These are phyloP conservation scores for Aegilops speltoides DNA, from an alignment of 176 grass and related monocot genomes.

Conservation along the genomic window DNA sequence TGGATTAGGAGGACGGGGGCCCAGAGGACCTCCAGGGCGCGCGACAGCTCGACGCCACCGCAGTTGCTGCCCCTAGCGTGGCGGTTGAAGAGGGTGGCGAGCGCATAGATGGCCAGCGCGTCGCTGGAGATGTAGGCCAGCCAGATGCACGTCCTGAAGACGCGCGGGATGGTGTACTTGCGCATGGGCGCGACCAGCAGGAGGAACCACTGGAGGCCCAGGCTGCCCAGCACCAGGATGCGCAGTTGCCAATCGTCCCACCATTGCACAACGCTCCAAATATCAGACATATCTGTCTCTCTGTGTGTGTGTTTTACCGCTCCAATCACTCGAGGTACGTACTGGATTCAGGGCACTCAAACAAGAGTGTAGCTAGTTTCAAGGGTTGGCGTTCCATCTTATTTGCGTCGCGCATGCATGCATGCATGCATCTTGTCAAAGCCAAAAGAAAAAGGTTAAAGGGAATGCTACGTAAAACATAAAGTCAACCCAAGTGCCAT, in stretches of 20 bases:
- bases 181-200: background rate
- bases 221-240: slow-evolving; percentile 7
- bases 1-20: slow-evolving; percentile 10
- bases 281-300: background rate
- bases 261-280: background rate
- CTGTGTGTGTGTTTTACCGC: too few relatives aligned
- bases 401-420: too few relatives aligned
- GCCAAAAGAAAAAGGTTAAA: too few relatives aligned
- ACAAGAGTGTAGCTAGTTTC: too few relatives aligned
- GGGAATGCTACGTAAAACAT: too few relatives aligned
- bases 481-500: too few relatives aligned
- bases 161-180: background rate
- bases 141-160: background rate
- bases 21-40: slow-evolving; percentile 9
- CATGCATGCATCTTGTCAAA: too few relatives aligned
- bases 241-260: slow-evolving; percentile 25
- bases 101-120: slow-evolving; percentile 22
- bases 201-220: background rate
- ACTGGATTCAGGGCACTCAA: too few relatives aligned
- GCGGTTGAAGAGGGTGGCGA: slow-evolving; percentile 33
- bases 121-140: slow-evolving; percentile 3
- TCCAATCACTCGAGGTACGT: too few relatives aligned
- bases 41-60: background rate
- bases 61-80: background rate
- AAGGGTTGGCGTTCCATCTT: too few relatives aligned